Conservation (phyloP, 2,329 filamentous ascomycete species). For the Scortechinia acanthostroma region DNA sequence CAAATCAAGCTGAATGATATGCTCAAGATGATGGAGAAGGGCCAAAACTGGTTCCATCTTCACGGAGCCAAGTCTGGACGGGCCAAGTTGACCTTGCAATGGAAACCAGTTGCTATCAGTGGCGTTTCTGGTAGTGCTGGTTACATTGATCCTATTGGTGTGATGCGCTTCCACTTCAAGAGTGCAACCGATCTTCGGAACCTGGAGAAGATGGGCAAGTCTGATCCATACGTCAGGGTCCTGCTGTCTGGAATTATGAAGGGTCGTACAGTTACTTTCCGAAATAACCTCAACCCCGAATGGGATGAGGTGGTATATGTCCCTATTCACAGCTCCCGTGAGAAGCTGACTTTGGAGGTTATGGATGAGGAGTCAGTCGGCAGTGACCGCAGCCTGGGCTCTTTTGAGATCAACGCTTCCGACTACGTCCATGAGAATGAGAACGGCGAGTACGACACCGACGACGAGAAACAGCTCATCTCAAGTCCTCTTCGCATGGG, state of each 20-base stretch:
- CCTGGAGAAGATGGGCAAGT: constrained; percentile 91
- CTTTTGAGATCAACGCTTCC: constrained; percentile 67
- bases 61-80: constrained; percentile 74
- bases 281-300: constrained; percentile 89
- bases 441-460: constrained; percentile 71
- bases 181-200: constrained; percentile 79
- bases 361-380: constrained; percentile 94
- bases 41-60: constrained; percentile 93
- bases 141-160: constrained; percentile 87
- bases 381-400: constrained; percentile 81
- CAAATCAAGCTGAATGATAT: constrained; percentile 94
- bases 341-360: constrained; percentile 82
- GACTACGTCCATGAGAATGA: constrained; percentile 77
- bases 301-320: constrained; percentile 96
- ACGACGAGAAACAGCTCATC: constrained; percentile 67
- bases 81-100: constrained; percentile 83
- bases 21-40: constrained; percentile 81
- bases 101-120: constrained; percentile 86
- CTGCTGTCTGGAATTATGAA: constrained; percentile 85
- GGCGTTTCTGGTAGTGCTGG: constrained; percentile 72
- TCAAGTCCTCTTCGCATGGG: constrained; percentile 68
- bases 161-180: constrained; percentile 89
- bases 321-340: constrained; percentile 76
- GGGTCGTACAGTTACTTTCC: constrained; percentile 86
- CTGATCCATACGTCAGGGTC: constrained; percentile 86